A percentile compares a stretch with the other conserved stretches of the same genome.
Conservation (phyloP, 148 eudicot genomes). For the Agrostemma githago region DNA sequence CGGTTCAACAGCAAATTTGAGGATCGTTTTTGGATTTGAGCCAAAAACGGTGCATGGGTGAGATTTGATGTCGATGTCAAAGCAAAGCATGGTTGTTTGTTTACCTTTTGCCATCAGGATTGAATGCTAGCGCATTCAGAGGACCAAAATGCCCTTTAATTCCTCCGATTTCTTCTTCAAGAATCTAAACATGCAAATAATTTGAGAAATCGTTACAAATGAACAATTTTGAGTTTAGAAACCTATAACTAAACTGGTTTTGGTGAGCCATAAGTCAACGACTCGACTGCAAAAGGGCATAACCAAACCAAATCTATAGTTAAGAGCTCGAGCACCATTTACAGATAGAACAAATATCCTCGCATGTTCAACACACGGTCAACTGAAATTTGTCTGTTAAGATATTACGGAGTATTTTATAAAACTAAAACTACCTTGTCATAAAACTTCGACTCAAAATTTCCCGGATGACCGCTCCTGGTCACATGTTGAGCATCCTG, state of each 20-base stretch:
- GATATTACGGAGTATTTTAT: background rate
- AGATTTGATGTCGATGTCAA: background rate
- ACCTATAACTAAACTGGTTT: no score
- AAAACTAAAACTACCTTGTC: constrained; percentile 56
- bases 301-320: no score
- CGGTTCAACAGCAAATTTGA: no score
- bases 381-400: background rate
- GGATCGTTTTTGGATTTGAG: no score
- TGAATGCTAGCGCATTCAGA: constrained; percentile 90
- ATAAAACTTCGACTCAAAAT: constrained; percentile 88
- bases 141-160: constrained; percentile 99
- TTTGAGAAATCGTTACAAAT: no score
- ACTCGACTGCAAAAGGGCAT: no score
- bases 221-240: no score
- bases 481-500: constrained; percentile 82
- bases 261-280: no score
- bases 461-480: constrained; percentile 82
- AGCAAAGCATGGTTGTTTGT: background rate
- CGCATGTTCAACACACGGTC: no score
- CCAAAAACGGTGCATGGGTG: no score
- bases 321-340: no score
- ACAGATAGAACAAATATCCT: no score
- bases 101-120: constrained; percentile 96
- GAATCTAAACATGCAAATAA: constrained; percentile 42
- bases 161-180: constrained; percentile 78